phyloP scores from a whole-genome alignment of 1,284 basidiomycete genomes.

The Apiotrichum veenhuisii region DNA sequence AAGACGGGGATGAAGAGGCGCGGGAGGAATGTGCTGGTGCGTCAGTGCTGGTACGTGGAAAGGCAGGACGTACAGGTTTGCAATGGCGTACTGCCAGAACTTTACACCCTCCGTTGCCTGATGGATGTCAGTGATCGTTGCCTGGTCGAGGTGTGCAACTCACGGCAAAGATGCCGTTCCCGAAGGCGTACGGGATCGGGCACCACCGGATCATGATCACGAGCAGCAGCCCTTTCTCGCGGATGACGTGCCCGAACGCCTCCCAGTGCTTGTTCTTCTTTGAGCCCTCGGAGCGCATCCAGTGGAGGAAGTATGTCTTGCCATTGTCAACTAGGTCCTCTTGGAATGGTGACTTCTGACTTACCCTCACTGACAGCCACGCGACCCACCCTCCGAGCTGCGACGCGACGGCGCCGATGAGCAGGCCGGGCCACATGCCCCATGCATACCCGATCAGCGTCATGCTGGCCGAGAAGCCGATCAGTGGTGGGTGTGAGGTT shows the following conservation, averaged over 20 bases:
- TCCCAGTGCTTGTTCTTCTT: conserved; percentile 45
- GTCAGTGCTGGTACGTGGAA: neutral
- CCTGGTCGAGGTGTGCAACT: conserved; percentile 11
- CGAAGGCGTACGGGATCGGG: conserved; percentile 47
- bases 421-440: conserved; percentile 42
- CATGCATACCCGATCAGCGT: conserved; percentile 48
- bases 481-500: conserved; percentile 47
- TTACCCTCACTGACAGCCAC: conserved; percentile 43
- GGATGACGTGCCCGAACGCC: conserved; percentile 48
- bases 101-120: conserved; percentile 47
- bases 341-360: conserved; percentile 2
- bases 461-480: conserved; percentile 45
- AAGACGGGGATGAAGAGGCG: conserved; percentile 46
- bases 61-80: conserved; percentile 32
- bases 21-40: conserved; percentile 32
- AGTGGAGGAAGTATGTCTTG: conserved; percentile 46
- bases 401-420: conserved; percentile 35
- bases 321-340: neutral
- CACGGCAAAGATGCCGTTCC: conserved; percentile 48
- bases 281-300: conserved; percentile 33
- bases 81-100: conserved; percentile 45
- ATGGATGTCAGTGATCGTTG: conserved; percentile 1
- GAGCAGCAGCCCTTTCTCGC: conserved; percentile 39
- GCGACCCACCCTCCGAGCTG: conserved; percentile 39
- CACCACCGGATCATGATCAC: conserved; percentile 50